Evolutionary conservation across 305 asterid species (phyloP).

Genomic region (Plantago coronopus): DNA sequence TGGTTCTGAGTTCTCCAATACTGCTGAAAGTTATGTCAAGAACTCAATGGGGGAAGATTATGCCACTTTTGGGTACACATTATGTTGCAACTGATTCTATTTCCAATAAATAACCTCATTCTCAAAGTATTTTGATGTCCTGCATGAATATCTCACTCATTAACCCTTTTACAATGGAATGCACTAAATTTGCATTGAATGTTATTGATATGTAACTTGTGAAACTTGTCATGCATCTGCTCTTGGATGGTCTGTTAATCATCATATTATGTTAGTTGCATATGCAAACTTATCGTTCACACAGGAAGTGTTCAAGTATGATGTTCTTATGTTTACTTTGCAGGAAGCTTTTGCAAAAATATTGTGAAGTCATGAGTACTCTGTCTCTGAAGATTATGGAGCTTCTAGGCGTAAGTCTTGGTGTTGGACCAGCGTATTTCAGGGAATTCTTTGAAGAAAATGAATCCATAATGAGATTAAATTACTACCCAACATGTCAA

Average conservation of each 20-base stretch:
- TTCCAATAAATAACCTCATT: not conserved
- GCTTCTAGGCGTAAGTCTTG: constrained; percentile 65
- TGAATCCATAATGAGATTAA: constrained; percentile 77
- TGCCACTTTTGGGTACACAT: constrained; percentile 45
- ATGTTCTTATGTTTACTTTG: not conserved
- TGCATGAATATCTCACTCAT: not conserved
- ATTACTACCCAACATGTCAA: constrained; percentile 71
- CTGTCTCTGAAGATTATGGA: constrained; percentile 56
- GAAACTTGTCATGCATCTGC: not conserved
- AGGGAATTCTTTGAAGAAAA: constrained; percentile 64
- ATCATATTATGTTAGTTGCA: too few species aligned
- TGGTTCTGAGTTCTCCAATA: constrained; percentile 23
- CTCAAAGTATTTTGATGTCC: not conserved
- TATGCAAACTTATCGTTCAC: too few species aligned
- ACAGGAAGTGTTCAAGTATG: not conserved
- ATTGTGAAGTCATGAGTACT: constrained; percentile 61
- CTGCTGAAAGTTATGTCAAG: constrained; percentile 38
- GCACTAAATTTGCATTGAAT: not conserved
- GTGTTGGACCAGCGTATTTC: constrained; percentile 46
- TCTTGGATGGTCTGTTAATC: too few species aligned
- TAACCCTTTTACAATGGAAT: too few species aligned
- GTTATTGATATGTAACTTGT: not conserved
- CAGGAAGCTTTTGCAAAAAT: constrained; percentile 55
- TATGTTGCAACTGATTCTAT: not conserved
- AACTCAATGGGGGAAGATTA: constrained; percentile 51